A percentile compares a stretch with the other conserved stretches of the same genome.
These are phyloP conservation scores for Colletotrichum shisoi DNA, from an alignment of 2,329 filamentous ascomycete genomes.

Conservation along the genomic window DNA sequence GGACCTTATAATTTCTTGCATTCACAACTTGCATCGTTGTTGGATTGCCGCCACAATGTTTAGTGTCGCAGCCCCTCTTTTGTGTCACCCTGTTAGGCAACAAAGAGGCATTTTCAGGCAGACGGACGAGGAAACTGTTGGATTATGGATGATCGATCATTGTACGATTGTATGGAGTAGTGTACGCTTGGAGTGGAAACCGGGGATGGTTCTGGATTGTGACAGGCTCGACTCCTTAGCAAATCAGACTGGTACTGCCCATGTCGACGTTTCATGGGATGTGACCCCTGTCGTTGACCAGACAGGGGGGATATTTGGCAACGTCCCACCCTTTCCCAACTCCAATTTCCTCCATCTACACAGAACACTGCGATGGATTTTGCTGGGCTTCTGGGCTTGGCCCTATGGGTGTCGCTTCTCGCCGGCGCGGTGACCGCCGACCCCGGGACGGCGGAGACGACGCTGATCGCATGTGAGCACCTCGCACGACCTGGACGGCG, in stretches of 20 bases:
- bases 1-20: too few species aligned
- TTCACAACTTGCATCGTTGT: too few species aligned
- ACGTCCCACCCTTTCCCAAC: slow-evolving; percentile 14
- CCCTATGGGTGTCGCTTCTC: slow-evolving; percentile 1
- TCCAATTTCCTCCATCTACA: background rate
- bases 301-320: slow-evolving; percentile 19
- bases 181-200: background rate
- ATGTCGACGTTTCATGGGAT: slow-evolving; percentile 12
- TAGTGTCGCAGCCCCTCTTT: too few species aligned
- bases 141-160: background rate
- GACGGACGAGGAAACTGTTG: background rate
- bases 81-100: too few species aligned
- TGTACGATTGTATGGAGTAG: background rate
- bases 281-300: slow-evolving; percentile 15
- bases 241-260: background rate
- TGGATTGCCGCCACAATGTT: too few species aligned
- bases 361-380: background rate
- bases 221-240: background rate
- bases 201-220: too few species aligned
- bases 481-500: background rate
- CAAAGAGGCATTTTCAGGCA: background rate
- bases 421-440: background rate
- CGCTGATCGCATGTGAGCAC: slow-evolving; percentile 27
- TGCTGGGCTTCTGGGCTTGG: background rate
- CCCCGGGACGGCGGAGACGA: background rate